Evolutionary conservation across 306 rosid genomes (phyloP).

Genomic region (Nissolia schottii): DNA sequence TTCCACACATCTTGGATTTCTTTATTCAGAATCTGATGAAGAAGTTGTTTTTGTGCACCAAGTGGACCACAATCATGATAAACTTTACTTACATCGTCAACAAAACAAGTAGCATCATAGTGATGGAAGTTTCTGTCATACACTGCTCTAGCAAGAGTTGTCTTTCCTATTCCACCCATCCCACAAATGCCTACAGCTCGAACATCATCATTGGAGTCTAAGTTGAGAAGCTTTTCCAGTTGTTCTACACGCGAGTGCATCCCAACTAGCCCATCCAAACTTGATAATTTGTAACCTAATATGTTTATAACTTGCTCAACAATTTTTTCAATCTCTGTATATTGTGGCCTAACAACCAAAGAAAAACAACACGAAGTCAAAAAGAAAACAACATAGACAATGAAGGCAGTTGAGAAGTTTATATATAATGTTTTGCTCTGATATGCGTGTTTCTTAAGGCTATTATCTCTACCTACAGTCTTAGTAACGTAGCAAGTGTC

Average conservation of each 20-base stretch:
- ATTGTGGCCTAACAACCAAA: not conserved
- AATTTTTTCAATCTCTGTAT: not conserved
- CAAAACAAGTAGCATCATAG: not conserved
- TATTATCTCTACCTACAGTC: not conserved
- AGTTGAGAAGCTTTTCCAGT: not conserved
- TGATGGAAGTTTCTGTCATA: not conserved
- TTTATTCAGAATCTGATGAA: not conserved
- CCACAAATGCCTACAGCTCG: not conserved
- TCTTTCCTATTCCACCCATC: conserved; percentile 22
- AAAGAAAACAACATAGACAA: not conserved
- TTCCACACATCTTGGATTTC: not conserved
- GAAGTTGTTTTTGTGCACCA: not conserved
- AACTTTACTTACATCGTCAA: conserved; percentile 10
- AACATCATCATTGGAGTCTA: not conserved
- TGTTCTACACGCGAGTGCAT: conserved; percentile 10
- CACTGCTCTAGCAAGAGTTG: not conserved
- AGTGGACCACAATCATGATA: not conserved
- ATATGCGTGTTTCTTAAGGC: too few species aligned
- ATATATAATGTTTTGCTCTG: too few species aligned
- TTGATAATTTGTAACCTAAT: not conserved
- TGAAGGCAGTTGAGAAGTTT: not conserved
- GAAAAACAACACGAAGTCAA: not conserved
- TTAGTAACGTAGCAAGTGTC: not conserved
- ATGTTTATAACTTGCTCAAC: not conserved
- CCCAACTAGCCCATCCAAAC: not conserved